phyloP scores from a whole-genome alignment of 768 basidiomycete species.

The Termitomyces sp. region DNA sequence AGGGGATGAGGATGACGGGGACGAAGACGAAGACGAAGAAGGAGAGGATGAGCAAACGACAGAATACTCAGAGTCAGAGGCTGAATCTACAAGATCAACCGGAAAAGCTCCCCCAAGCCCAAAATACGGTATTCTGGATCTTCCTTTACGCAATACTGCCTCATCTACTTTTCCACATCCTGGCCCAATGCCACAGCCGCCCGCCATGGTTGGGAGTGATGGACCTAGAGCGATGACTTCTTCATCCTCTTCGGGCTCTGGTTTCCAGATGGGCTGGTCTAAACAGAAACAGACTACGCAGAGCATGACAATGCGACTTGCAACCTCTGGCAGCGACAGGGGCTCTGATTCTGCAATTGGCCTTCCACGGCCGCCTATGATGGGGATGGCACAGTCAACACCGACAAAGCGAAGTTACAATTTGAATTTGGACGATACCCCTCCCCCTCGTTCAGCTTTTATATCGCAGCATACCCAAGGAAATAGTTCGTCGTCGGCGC shows the following conservation, averaged over 20 bases:
- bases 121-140: slow-evolving; percentile 44
- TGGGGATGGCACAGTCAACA: slow-evolving; percentile 4
- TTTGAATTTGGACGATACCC: slow-evolving; percentile 19
- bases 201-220: slow-evolving; percentile 7
- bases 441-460: slow-evolving; percentile 18
- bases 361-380: slow-evolving; percentile 14
- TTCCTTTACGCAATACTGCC: slow-evolving; percentile 28
- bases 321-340: slow-evolving; percentile 6
- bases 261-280: slow-evolving; percentile 5
- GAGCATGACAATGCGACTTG: slow-evolving; percentile 23
- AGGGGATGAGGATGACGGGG: slow-evolving; percentile 2
- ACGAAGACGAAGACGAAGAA: neutral
- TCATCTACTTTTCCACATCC: neutral
- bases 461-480: slow-evolving; percentile 3
- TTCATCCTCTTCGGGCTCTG: slow-evolving; percentile 1
- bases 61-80: slow-evolving; percentile 19
- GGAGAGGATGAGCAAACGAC: slow-evolving; percentile 18
- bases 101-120: slow-evolving; percentile 28
- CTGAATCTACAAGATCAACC: slow-evolving; percentile 8
- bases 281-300: slow-evolving; percentile 5
- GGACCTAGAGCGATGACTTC: neutral
- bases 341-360: slow-evolving; percentile 4
- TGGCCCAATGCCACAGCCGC: slow-evolving; percentile 14
- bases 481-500: neutral
- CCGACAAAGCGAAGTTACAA: slow-evolving; percentile 8